phyloP scores from a whole-genome alignment of 2,329 filamentous ascomycete genomes.

The Diaporthe velutina region DNA sequence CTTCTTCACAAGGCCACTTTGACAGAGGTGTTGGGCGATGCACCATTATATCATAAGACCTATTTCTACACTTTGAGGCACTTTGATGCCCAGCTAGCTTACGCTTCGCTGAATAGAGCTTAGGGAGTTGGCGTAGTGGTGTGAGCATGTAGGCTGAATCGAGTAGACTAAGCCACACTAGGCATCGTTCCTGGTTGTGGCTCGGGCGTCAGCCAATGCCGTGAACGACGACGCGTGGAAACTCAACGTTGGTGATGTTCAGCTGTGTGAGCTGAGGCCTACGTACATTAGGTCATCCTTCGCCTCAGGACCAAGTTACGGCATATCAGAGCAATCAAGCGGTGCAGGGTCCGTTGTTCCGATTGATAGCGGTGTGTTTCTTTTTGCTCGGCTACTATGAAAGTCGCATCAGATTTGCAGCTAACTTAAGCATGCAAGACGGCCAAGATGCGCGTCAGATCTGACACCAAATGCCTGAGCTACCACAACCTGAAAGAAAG shows the following conservation, averaged over 20 bases:
- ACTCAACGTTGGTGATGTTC: not conserved
- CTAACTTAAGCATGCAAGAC: not conserved
- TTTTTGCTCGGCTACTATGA: not conserved
- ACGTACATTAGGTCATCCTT: not conserved
- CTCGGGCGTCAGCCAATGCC: not conserved
- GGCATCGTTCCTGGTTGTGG: not conserved
- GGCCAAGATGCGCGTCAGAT: not conserved
- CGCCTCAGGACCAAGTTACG: too few species aligned
- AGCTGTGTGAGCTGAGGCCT: not conserved
- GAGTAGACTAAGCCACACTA: not conserved
- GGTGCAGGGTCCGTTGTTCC: not conserved
- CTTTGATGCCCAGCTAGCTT: not conserved
- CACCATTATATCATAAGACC: not conserved
- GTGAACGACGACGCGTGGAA: not conserved
- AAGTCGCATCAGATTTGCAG: not conserved
- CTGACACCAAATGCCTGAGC: not conserved
- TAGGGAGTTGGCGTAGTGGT: not conserved
- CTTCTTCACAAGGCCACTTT: not conserved
- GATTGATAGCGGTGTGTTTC: not conserved
- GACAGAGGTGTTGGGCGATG: not conserved
- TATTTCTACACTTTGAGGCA: not conserved
- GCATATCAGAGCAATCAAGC: too few species aligned
- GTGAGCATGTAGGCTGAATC: not conserved
- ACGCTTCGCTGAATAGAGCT: not conserved
- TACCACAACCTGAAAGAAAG: not conserved